These are phyloP conservation scores for Gastrodia elata DNA, from an alignment of 106 monocot species.

Conservation along the genomic window DNA sequence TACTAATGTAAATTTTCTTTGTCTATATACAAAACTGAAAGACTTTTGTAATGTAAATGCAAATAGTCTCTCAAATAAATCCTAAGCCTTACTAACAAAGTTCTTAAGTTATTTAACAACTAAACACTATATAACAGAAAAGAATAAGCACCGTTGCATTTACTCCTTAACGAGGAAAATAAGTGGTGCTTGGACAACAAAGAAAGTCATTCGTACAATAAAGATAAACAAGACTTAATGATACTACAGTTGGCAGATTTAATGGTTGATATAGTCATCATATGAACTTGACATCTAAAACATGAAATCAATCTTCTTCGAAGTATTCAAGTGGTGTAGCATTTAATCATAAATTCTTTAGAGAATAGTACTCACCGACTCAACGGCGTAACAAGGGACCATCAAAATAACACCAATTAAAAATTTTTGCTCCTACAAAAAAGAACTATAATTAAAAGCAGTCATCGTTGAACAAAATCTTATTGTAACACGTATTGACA, in stretches of 20 bases:
- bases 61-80: background rate
- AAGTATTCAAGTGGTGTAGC: background rate
- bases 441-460: background rate
- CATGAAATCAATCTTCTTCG: background rate
- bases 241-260: background rate
- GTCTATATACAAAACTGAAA: background rate
- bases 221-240: background rate
- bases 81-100: background rate
- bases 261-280: background rate
- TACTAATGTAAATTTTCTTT: background rate
- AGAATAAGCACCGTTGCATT: background rate
- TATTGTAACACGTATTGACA: background rate
- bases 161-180: background rate
- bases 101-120: background rate
- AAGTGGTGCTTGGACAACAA: background rate
- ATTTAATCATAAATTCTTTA: background rate
- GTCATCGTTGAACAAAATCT: background rate
- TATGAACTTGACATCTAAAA: background rate
- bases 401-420: conserved; percentile 80
- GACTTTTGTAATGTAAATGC: background rate
- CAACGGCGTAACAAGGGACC: conserved; percentile 84
- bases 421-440: conserved; percentile 79
- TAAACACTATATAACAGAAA: background rate
- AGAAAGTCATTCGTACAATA: background rate
- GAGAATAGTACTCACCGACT: conserved; percentile 36